Conservation (phyloP, 805 yeast species). For the Pichia gijzeniarum region DNA sequence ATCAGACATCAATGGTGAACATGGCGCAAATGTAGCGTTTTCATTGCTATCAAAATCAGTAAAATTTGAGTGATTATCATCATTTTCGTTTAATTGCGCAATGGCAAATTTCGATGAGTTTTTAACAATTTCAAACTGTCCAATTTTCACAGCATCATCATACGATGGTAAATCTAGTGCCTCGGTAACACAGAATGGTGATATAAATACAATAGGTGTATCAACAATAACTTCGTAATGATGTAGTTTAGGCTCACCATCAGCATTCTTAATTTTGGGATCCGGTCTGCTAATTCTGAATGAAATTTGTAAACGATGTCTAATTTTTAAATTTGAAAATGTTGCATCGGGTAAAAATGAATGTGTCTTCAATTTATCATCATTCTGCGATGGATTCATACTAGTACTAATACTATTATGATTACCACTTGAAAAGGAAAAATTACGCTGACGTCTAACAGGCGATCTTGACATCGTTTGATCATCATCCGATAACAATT, state of each 20-base stretch:
- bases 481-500: constrained; percentile 8
- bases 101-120: constrained; percentile 10
- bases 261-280: constrained; percentile 28
- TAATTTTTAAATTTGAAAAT: constrained; percentile 53
- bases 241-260: constrained; percentile 43
- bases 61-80: constrained; percentile 1
- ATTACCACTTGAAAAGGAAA: constrained; percentile 9
- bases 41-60: constrained; percentile 6
- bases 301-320: constrained; percentile 65
- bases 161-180: constrained; percentile 36
- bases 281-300: constrained; percentile 62
- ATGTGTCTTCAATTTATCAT: constrained; percentile 2
- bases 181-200: constrained; percentile 32
- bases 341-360: constrained; percentile 57
- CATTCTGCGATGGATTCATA: background rate
- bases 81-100: constrained; percentile 3
- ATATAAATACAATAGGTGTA: constrained; percentile 58
- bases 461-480: constrained; percentile 1
- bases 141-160: constrained; percentile 26
- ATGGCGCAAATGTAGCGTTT: constrained; percentile 41
- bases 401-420: constrained; percentile 2
- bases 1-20: constrained; percentile 38
- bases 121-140: constrained; percentile 14
- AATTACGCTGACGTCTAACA: constrained; percentile 14
- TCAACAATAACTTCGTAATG: constrained; percentile 79